A percentile compares a stretch with the other conserved stretches of the same genome.
phyloP scores from a whole-genome alignment of 805 yeast genomes.

The Schwanniomyces yamadae region DNA sequence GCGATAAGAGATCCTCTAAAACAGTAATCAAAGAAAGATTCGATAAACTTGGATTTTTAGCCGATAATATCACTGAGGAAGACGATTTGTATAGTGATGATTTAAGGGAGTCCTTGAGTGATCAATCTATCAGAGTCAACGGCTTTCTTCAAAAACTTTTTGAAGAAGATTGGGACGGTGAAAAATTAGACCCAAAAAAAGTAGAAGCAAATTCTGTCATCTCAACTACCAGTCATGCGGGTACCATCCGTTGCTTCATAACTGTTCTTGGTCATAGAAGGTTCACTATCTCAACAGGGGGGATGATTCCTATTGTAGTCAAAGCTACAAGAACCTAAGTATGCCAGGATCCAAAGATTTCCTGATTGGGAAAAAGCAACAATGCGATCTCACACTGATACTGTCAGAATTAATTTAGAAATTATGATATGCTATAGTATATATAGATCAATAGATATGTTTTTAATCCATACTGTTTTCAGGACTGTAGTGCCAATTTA shows the following conservation, averaged over 20 bases:
- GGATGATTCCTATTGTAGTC: slow-evolving; percentile 60
- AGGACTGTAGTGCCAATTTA: too few relatives aligned
- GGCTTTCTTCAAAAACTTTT: slow-evolving; percentile 38
- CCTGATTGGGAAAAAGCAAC: slow-evolving; percentile 2
- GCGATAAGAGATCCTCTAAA: slow-evolving; percentile 55
- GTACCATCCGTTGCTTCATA: slow-evolving; percentile 47
- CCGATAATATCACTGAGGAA: slow-evolving; percentile 47
- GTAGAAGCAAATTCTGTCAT: slow-evolving; percentile 22
- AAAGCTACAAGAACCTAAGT: slow-evolving; percentile 39
- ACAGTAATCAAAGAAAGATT: slow-evolving; percentile 38
- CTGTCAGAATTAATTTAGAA: too few relatives aligned
- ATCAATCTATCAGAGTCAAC: slow-evolving; percentile 51
- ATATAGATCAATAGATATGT: too few relatives aligned
- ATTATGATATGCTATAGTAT: too few relatives aligned
- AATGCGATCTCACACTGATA: too few relatives aligned
- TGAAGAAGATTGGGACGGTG: slow-evolving; percentile 15
- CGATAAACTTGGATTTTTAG: slow-evolving; percentile 32
- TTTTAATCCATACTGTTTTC: too few relatives aligned
- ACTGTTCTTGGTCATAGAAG: slow-evolving; percentile 50
- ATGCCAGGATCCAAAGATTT: too few relatives aligned
- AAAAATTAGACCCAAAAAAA: slow-evolving; percentile 9
- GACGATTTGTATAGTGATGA: slow-evolving; percentile 47
- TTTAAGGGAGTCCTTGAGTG: slow-evolving; percentile 44
- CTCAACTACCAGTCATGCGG: slow-evolving; percentile 54
- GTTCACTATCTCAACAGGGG: slow-evolving; percentile 63